Conservation (phyloP, 2,329 filamentous ascomycete species). For the Myriosclerotinia duriaeana region DNA sequence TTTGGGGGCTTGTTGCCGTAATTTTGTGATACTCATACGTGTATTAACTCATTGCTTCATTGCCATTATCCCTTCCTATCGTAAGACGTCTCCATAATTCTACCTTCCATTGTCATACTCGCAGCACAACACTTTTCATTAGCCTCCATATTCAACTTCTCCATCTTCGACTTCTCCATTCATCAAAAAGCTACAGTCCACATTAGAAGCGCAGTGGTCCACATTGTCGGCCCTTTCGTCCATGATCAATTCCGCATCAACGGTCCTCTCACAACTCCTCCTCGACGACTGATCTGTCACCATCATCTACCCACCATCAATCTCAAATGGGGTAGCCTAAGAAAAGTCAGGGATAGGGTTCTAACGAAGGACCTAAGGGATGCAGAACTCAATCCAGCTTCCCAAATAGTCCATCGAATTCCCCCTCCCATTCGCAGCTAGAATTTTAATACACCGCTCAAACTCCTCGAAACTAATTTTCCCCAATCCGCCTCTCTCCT, state of each 20-base stretch:
- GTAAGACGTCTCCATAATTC: background rate
- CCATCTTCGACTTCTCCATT: background rate
- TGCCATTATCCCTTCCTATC: background rate
- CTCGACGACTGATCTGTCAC: background rate
- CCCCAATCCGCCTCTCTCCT: constrained; percentile 73
- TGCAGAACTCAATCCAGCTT: constrained; percentile 85
- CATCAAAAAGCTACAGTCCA: no score
- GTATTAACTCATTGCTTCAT: background rate
- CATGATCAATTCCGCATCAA: background rate
- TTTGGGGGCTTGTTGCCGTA: background rate
- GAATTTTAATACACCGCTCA: constrained; percentile 65
- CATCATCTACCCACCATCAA: background rate
- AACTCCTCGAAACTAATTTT: constrained; percentile 79
- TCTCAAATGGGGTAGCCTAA: background rate
- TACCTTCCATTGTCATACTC: background rate
- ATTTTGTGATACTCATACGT: background rate
- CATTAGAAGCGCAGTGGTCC: background rate
- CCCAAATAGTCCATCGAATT: constrained; percentile 77
- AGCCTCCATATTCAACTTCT: background rate
- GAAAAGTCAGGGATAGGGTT: constrained; percentile 1
- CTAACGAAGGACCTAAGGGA: constrained; percentile 45
- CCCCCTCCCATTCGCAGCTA: constrained; percentile 51
- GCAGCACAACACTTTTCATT: background rate
- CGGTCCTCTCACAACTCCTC: background rate
- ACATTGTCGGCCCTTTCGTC: background rate